Evolutionary conservation across 2,329 filamentous ascomycete genomes (phyloP), one percentile per base, ranked within the genome.

Genomic region (Fusarium praegraminearum): DNA sequence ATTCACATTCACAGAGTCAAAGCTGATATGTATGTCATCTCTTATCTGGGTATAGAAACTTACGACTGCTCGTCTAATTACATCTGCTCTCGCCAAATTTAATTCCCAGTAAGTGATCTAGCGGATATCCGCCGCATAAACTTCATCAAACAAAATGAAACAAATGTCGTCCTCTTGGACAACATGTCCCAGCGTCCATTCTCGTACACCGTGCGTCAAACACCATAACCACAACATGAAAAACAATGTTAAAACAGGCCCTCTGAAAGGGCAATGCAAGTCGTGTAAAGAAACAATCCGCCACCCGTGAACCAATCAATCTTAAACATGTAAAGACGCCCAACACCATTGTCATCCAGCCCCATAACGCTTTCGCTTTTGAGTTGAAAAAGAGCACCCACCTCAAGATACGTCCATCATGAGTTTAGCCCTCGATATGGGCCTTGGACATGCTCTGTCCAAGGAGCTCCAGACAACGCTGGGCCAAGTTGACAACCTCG

Each of bases 401-500:
- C 22, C 38, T 22, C 30, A 49, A 24, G 30, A 36, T 40, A 30
- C 52, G 40, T 54, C 40, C 10, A 20, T 35, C 22, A 26, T 24
- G 41, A 45, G 41, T 33, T 76, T 83, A 96, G 41, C 92, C 92
- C 80, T 97, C 93, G 69, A 96, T 93, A 71, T 97, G 90, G 49
- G 90, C 87, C 81, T 95, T 95, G 33, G 91, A 89, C 75, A 86
- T 89, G 74, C 86, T 87, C 78, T 93, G 91, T 52, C 92, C 93
- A 35, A 97, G 83, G 5, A 97, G 86, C 80, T 98, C 95, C 41
- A 98, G 85, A 78, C 94, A 98, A 73, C 94, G 89, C 76, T 95
- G 92, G 26, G 96, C 95, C 73, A 99, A 87, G 72, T 90, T 94
- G 69, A 98, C 93, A 45, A 98, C 94, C 79, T 98, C 95, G 60